Evolutionary conservation across 805 yeast genomes (phyloP).

Genomic region (Ogataea nonfermentans): DNA sequence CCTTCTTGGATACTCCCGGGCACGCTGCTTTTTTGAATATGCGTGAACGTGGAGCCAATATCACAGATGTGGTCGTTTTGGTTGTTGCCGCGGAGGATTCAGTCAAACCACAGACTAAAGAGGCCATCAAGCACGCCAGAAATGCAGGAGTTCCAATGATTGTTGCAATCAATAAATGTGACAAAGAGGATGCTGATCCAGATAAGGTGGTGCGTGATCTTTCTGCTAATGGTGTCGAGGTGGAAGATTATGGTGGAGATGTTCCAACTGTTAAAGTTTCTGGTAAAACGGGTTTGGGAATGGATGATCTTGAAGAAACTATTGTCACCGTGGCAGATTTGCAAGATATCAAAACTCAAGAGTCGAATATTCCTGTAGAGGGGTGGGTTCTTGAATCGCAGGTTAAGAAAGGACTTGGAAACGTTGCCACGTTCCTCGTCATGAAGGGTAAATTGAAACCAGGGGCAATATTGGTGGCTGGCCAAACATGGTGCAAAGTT

Average conservation of each 20-base stretch:
- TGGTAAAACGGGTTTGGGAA: constrained; percentile 85
- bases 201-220: constrained; percentile 78
- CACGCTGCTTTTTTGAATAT: constrained; percentile 95
- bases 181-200: constrained; percentile 70
- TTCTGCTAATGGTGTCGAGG: constrained; percentile 72
- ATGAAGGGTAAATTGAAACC: constrained; percentile 71
- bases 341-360: constrained; percentile 69
- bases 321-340: constrained; percentile 82
- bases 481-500: constrained; percentile 82
- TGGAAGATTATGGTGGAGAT: constrained; percentile 95
- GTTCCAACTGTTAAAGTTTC: constrained; percentile 85
- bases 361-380: constrained; percentile 54
- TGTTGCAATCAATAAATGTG: constrained; percentile 92
- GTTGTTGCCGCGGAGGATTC: constrained; percentile 98
- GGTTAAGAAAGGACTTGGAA: constrained; percentile 78
- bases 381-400: constrained; percentile 91
- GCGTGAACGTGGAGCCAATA: constrained; percentile 94
- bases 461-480: constrained; percentile 80
- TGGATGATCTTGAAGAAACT: constrained; percentile 88
- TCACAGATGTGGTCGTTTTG: constrained; percentile 87
- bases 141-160: constrained; percentile 78
- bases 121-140: constrained; percentile 91
- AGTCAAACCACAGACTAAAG: constrained; percentile 95
- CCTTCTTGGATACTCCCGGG: constrained; percentile 96
- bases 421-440: constrained; percentile 80